Conservation (phyloP, 2,329 filamentous ascomycete species). For the Furcasterigmium furcatum region DNA sequence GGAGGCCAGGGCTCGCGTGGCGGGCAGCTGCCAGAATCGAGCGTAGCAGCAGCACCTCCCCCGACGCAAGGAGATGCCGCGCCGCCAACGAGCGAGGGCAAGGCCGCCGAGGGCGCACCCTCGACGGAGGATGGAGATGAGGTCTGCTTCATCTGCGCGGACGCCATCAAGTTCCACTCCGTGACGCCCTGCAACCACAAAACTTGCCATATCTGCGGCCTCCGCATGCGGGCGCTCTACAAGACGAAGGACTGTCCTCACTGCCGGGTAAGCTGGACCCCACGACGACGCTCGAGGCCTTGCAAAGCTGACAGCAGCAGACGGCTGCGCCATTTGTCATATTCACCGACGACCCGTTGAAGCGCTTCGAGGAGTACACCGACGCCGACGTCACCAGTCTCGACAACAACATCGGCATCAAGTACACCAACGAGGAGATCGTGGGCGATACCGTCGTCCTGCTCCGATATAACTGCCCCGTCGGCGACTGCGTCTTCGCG, state of each 20-base stretch:
- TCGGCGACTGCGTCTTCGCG: constrained; percentile 74
- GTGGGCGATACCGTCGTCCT: constrained; percentile 87
- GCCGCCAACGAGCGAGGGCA: constrained; percentile 9
- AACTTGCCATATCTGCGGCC: constrained; percentile 92
- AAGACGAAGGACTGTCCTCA: constrained; percentile 97
- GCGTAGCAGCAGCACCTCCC: not conserved
- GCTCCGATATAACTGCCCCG: constrained; percentile 92
- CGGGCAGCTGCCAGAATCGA: not conserved
- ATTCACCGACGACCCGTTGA: constrained; percentile 82
- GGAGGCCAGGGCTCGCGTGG: constrained; percentile 19
- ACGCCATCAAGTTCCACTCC: constrained; percentile 80
- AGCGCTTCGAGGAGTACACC: constrained; percentile 82
- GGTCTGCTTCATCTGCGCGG: constrained; percentile 97
- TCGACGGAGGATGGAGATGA: constrained; percentile 58
- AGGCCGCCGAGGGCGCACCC: constrained; percentile 14
- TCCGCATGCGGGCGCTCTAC: constrained; percentile 89
- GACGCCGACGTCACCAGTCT: constrained; percentile 69
- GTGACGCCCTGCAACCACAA: constrained; percentile 94
- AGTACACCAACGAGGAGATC: constrained; percentile 85
- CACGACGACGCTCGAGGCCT: not conserved
- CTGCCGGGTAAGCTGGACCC: constrained; percentile 64
- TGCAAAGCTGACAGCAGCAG: constrained; percentile 28
- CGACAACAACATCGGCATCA: constrained; percentile 86
- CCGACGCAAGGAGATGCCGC: constrained; percentile 1
- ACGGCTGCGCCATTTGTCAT: constrained; percentile 78